Conservation (phyloP, 768 basidiomycete genomes). For the Mycena indigotica region DNA sequence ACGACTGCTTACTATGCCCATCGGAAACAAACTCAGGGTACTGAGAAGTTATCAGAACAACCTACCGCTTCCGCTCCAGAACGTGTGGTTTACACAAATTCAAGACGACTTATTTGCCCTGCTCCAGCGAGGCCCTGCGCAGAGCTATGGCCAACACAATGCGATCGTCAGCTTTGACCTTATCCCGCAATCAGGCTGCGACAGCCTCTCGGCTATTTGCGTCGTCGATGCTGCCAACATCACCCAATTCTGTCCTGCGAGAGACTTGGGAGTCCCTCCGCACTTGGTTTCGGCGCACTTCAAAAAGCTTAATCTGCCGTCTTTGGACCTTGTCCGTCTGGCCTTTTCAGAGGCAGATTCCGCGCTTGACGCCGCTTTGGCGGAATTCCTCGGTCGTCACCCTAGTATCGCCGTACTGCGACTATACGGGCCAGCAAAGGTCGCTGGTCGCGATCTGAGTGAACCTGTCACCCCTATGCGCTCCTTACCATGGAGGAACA, state of each 20-base stretch:
- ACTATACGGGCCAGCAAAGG: background rate
- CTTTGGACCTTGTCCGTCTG: background rate
- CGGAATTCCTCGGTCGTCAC: background rate
- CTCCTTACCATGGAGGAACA: background rate
- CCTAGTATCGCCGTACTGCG: background rate
- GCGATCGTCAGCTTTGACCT: background rate
- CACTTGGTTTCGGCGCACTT: background rate
- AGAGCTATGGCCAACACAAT: too few relatives aligned
- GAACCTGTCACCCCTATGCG: background rate
- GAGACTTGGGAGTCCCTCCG: background rate
- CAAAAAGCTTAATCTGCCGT: background rate
- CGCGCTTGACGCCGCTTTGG: background rate
- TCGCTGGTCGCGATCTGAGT: background rate
- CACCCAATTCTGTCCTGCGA: background rate
- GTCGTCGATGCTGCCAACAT: background rate
- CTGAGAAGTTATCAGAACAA: background rate
- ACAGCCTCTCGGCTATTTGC: background rate
- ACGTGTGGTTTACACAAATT: background rate
- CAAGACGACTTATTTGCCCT: background rate
- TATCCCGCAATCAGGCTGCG: background rate
- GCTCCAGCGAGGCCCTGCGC: background rate
- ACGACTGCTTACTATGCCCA: background rate
- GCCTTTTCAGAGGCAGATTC: background rate
- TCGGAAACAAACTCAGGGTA: background rate
- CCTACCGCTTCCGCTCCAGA: background rate